Evolutionary conservation across 768 basidiomycete genomes (phyloP).

Genomic region (Melanogaster broomeanus): DNA sequence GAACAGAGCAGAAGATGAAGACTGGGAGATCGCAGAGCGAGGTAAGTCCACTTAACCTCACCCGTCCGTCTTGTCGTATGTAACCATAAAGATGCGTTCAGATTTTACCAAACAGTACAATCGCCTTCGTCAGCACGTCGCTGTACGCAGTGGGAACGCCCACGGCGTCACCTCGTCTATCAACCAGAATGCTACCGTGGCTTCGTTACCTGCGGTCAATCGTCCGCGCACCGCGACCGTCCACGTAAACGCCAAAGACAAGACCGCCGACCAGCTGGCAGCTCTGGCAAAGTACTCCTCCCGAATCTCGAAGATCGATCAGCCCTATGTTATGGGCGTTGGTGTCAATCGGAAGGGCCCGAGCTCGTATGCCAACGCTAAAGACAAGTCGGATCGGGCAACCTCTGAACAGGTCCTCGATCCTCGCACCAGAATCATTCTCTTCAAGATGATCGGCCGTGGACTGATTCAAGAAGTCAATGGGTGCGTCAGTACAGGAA

Average conservation of each 20-base stretch:
- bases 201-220: conserved; percentile 71
- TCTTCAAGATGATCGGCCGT: conserved; percentile 95
- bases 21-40: conserved; percentile 86
- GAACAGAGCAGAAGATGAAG: conserved; percentile 77
- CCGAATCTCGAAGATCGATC: conserved; percentile 71
- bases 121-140: conserved; percentile 88
- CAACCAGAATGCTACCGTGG: conserved; percentile 51
- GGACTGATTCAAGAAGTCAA: conserved; percentile 89
- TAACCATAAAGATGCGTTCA: conserved; percentile 38
- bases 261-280: conserved; percentile 70
- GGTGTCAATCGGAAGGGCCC: conserved; percentile 94
- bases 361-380: conserved; percentile 81
- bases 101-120: conserved; percentile 99
- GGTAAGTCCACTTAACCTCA: conserved; percentile 43
- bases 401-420: conserved; percentile 98
- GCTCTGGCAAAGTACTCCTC: conserved; percentile 78
- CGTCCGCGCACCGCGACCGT: conserved; percentile 46
- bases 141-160: conserved; percentile 73
- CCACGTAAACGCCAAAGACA: conserved; percentile 47
- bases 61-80: background rate
- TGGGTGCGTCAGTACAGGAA: conserved; percentile 96
- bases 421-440: conserved; percentile 88
- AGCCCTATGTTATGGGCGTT: conserved; percentile 64
- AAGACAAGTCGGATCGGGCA: conserved; percentile 96
- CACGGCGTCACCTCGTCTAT: conserved; percentile 57